Conservation (phyloP, 1,139 yeast species). For the Sugiyamaella pinicola region DNA sequence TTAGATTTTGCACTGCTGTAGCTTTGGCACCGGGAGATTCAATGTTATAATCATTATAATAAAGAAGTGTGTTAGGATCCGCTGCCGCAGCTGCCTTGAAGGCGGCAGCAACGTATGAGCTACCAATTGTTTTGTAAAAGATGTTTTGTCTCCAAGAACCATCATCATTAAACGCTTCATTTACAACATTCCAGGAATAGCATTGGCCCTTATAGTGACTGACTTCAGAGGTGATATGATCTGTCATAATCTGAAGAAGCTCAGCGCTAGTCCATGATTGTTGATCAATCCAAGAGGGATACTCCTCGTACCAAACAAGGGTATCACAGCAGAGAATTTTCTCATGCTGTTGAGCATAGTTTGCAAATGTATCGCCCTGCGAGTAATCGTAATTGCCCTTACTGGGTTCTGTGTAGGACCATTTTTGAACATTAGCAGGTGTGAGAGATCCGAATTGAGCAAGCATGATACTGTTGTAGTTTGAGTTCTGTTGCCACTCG, state of each 20-base stretch:
- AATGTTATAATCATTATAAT: constrained; percentile 22
- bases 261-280: not conserved
- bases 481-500: constrained; percentile 1
- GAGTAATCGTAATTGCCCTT: constrained; percentile 17
- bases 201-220: constrained; percentile 20
- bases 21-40: constrained; percentile 23
- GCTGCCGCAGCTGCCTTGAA: constrained; percentile 20
- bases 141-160: constrained; percentile 20
- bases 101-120: constrained; percentile 18
- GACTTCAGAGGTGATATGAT: constrained; percentile 20
- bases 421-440: constrained; percentile 22
- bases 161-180: constrained; percentile 23
- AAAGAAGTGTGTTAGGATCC: constrained; percentile 21
- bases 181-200: constrained; percentile 22
- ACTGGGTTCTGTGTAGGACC: constrained; percentile 18
- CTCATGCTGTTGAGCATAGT: constrained; percentile 15
- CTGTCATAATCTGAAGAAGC: constrained; percentile 16
- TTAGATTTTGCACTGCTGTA: constrained; percentile 18
- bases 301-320: constrained; percentile 20
- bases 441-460: constrained; percentile 18
- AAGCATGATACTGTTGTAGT: constrained; percentile 11
- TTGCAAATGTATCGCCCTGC: constrained; percentile 16
- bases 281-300: constrained; percentile 16
- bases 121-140: constrained; percentile 22
- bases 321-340: constrained; percentile 18